These are phyloP conservation scores for Fusarium falciforme DNA, from an alignment of 2,329 filamentous ascomycete genomes.

Conservation along the genomic window DNA sequence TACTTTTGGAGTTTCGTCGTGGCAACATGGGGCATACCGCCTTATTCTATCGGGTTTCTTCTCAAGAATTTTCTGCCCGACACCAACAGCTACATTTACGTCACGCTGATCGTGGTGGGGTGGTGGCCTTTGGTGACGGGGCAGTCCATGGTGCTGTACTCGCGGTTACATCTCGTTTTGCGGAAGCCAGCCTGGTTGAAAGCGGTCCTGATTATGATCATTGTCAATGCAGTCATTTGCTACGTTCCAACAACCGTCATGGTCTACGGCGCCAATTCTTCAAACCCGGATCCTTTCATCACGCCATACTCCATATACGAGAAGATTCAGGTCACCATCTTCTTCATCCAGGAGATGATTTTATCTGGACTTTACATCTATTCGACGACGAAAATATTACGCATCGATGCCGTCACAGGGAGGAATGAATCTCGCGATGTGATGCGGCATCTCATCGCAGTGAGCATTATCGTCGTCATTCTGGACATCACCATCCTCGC, in stretches of 20 bases:
- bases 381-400: conserved; percentile 55
- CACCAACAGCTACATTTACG: conserved; percentile 24
- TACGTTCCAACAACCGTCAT: conserved; percentile 66
- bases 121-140: conserved; percentile 68
- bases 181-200: conserved; percentile 60
- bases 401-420: neutral
- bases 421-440: conserved; percentile 18
- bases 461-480: conserved; percentile 55
- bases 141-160: conserved; percentile 71
- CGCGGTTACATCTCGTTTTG: conserved; percentile 69
- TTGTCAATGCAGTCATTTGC: conserved; percentile 60
- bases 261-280: conserved; percentile 62
- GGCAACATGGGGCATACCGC: conserved; percentile 47
- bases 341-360: conserved; percentile 66
- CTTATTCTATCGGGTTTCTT: conserved; percentile 57
- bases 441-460: conserved; percentile 53
- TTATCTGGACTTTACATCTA: conserved; percentile 65
- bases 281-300: conserved; percentile 32
- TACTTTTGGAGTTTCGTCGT: conserved; percentile 54
- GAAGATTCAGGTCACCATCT: conserved; percentile 65
- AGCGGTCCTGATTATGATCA: conserved; percentile 67
- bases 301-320: conserved; percentile 59
- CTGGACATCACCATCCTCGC: conserved; percentile 49
- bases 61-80: conserved; percentile 50
- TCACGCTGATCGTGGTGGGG: conserved; percentile 45